phyloP scores from a whole-genome alignment of 1,284 basidiomycete genomes.

The Butyriboletus appendiculatus region DNA sequence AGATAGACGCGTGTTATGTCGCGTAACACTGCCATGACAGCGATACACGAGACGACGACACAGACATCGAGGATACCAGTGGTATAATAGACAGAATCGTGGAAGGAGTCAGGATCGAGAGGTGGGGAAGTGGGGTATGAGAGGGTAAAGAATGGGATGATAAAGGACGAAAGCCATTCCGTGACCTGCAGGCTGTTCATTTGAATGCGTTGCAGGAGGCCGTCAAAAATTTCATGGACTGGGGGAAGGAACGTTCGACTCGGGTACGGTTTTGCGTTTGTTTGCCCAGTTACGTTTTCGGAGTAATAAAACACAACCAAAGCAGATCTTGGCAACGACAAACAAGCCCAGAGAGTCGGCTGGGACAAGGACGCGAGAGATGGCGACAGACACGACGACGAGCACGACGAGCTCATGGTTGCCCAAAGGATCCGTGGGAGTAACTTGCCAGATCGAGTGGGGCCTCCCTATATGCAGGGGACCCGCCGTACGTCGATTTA shows the following conservation, averaged over 20 bases:
- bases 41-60: conserved; percentile 72
- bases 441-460: conserved; percentile 20
- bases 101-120: conserved; percentile 65
- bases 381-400: conserved; percentile 6
- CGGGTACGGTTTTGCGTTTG: conserved; percentile 31
- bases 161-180: conserved; percentile 49
- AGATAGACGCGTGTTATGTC: conserved; percentile 72
- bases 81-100: conserved; percentile 62
- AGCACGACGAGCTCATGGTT: background rate
- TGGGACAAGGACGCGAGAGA: conserved; percentile 1
- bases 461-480: background rate
- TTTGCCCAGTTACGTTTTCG: conserved; percentile 34
- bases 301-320: conserved; percentile 30
- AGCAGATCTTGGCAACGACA: conserved; percentile 14
- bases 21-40: conserved; percentile 76
- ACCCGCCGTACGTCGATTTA: background rate
- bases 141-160: conserved; percentile 71
- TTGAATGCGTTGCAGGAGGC: conserved; percentile 22
- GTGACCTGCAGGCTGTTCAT: conserved; percentile 41
- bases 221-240: conserved; percentile 37
- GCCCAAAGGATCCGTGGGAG: conserved; percentile 40
- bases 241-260: conserved; percentile 12
- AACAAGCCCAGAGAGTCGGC: conserved; percentile 1
- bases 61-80: conserved; percentile 73
- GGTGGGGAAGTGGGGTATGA: conserved; percentile 69